A percentile compares a stretch with the other conserved stretches of the same genome.
phyloP scores from a whole-genome alignment of 2,329 filamentous ascomycete species.

The Eutypella sp. region DNA sequence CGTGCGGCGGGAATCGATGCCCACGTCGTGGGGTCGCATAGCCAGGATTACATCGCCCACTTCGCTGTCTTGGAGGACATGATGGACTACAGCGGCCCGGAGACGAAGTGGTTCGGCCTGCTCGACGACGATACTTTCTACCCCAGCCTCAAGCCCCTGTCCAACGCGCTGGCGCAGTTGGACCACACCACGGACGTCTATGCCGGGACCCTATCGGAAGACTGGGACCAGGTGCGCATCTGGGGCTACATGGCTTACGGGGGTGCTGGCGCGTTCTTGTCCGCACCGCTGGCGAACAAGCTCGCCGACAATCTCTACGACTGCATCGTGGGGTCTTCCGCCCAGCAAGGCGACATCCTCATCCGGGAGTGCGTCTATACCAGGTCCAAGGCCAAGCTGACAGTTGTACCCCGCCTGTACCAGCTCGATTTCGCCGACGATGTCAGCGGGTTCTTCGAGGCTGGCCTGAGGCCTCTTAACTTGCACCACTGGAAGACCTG shows the following conservation, averaged over 20 bases:
- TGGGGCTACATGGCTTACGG: constrained; percentile 59
- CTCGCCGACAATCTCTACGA: constrained; percentile 42
- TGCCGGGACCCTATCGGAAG: constrained; percentile 54
- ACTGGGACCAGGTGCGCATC: constrained; percentile 42
- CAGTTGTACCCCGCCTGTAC: constrained; percentile 48
- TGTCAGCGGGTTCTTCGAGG: constrained; percentile 56
- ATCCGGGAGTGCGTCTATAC: constrained; percentile 53
- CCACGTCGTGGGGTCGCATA: constrained; percentile 28
- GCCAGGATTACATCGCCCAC: constrained; percentile 38
- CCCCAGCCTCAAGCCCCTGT: constrained; percentile 46
- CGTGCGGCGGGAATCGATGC: constrained; percentile 31
- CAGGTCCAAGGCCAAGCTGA: constrained; percentile 49
- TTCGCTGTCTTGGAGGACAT: constrained; percentile 51
- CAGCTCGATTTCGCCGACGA: constrained; percentile 55
- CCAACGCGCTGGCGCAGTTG: constrained; percentile 40
- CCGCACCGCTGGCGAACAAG: constrained; percentile 43
- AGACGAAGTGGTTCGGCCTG: constrained; percentile 51
- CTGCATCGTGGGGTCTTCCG: constrained; percentile 41
- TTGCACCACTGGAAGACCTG: constrained; percentile 62
- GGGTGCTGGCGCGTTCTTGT: constrained; percentile 56
- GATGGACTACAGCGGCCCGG: constrained; percentile 34
- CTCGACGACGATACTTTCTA: constrained; percentile 64
- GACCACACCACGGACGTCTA: constrained; percentile 47
- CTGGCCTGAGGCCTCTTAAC: constrained; percentile 47
- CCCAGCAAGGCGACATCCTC: constrained; percentile 47